Percentiles rank a stretch among this genome's conserved stretches.
Evolutionary conservation across 345 rosid genomes (phyloP).

Genomic region (Trapa incisa): DNA sequence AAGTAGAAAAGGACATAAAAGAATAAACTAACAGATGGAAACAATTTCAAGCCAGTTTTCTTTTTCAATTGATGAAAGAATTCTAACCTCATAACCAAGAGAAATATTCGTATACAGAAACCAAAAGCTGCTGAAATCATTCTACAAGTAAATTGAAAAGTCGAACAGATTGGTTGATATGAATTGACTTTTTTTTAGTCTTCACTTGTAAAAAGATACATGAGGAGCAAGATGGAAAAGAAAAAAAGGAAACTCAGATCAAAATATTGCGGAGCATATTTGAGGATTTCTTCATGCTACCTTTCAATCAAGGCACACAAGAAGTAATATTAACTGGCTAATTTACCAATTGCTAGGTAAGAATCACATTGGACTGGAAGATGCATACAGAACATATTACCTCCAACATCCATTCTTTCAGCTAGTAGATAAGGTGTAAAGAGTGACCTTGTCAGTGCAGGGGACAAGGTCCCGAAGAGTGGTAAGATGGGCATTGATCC

Average conservation of each 20-base stretch:
- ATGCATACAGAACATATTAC: neutral
- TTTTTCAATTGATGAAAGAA: too few species aligned
- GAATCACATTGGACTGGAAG: neutral
- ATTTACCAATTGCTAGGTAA: neutral
- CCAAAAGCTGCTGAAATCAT: neutral
- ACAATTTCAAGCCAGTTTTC: neutral
- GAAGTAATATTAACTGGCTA: neutral
- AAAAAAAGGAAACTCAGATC: neutral
- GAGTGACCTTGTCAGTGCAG: constrained; percentile 38
- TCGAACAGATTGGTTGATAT: neutral
- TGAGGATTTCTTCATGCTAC: neutral
- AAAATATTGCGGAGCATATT: neutral
- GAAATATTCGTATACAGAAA: neutral
- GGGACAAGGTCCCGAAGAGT: constrained; percentile 54
- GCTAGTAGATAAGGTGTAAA: constrained; percentile 1
- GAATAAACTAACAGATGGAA: neutral
- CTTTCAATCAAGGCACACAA: neutral
- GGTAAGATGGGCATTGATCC: constrained; percentile 61
- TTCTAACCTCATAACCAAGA: neutral
- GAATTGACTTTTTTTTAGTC: neutral
- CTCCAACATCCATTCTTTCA: neutral
- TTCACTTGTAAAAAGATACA: neutral
- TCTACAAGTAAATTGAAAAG: neutral
- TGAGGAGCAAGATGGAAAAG: neutral
- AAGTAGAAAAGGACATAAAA: neutral